phyloP scores from a whole-genome alignment of 495 filamentous ascomycete genomes.

The Pyrenula aspistea region DNA sequence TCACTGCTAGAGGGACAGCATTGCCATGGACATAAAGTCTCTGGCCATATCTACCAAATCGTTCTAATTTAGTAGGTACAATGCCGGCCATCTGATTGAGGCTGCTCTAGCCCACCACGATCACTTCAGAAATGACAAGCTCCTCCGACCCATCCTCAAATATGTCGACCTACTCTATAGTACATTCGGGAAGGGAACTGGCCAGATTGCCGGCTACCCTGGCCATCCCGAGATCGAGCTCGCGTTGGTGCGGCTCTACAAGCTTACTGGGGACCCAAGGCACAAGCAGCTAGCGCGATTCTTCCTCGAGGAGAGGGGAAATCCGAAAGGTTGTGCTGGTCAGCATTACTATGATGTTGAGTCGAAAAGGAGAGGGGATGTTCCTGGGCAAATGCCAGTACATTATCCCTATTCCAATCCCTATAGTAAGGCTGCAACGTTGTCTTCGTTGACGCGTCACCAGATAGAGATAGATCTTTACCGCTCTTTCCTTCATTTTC shows the following conservation, averaged over 20 bases:
- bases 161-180: slow-evolving; percentile 38
- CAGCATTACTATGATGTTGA: too few species aligned
- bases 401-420: too few species aligned
- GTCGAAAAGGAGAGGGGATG: too few species aligned
- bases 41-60: too few species aligned
- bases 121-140: slow-evolving; percentile 33
- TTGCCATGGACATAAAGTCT: too few species aligned
- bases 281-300: slow-evolving; percentile 38
- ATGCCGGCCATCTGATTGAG: slow-evolving; percentile 50
- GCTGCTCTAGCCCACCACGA: slow-evolving; percentile 40
- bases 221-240: slow-evolving; percentile 51
- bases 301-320: slow-evolving; percentile 46
- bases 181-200: slow-evolving; percentile 32
- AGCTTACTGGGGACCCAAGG: slow-evolving; percentile 27
- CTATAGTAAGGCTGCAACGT: too few species aligned
- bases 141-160: slow-evolving; percentile 38
- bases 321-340: slow-evolving; percentile 30
- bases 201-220: slow-evolving; percentile 44
- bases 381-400: too few species aligned
- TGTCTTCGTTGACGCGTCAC: too few species aligned
- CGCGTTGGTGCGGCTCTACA: slow-evolving; percentile 38
- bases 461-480: too few species aligned
- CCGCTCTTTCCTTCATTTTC: too few species aligned
- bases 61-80: slow-evolving; percentile 38
- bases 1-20: too few species aligned